A percentile compares a stretch with the other conserved stretches of the same genome.
Evolutionary conservation across 306 rosid genomes (phyloP).

Genomic region (Begonia loranthoides): DNA sequence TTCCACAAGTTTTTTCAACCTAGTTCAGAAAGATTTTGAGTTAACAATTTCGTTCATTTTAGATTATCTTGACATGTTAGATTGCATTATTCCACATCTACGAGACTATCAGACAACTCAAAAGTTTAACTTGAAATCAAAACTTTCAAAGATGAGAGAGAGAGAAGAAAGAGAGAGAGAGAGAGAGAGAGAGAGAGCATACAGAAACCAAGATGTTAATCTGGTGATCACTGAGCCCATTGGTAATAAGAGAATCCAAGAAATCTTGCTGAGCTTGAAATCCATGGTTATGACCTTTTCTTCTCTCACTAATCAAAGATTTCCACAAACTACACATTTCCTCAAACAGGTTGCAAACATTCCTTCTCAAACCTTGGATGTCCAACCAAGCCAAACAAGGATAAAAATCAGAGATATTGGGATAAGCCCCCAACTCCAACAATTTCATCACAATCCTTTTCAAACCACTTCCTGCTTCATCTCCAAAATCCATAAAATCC

Average conservation of each 20-base stretch:
- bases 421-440: conserved; percentile 1
- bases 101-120: too few species aligned
- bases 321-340: not conserved
- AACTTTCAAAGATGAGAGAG: not conserved
- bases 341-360: not conserved
- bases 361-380: conserved; percentile 1
- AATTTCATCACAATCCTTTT: not conserved
- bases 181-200: not conserved
- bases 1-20: not conserved
- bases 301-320: not conserved
- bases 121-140: too few species aligned
- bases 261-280: not conserved
- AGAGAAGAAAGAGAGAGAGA: not conserved
- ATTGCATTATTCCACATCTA: too few species aligned
- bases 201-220: not conserved
- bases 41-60: too few species aligned
- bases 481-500: conserved; percentile 6
- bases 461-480: conserved; percentile 1
- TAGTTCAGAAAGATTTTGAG: too few species aligned
- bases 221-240: not conserved
- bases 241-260: conserved; percentile 4
- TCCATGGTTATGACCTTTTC: not conserved
- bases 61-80: too few species aligned
- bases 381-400: conserved; percentile 2
- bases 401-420: conserved; percentile 10